Evolutionary conservation across 176 grass and related monocot species (phyloP).

Genomic region (Microstegium vimineum): DNA sequence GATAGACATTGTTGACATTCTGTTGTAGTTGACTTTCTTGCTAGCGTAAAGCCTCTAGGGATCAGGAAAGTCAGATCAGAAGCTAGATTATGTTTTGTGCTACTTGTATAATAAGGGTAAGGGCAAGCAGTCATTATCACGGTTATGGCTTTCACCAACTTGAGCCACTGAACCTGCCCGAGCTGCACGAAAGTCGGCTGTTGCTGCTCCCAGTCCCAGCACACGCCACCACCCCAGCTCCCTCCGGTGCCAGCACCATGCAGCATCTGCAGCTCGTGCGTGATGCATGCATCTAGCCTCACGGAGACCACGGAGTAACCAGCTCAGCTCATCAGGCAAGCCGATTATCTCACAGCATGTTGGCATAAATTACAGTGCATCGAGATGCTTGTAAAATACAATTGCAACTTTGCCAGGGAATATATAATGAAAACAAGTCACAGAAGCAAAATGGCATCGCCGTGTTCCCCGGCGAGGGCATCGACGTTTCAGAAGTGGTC

Average conservation of each 20-base stretch:
- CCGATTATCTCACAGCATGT: too few relatives aligned
- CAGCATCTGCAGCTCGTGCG: not conserved
- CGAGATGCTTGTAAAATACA: not conserved
- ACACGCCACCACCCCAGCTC: not conserved
- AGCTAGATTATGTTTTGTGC: not conserved
- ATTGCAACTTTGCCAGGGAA: not conserved
- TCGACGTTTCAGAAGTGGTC: not conserved
- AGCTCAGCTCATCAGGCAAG: too few relatives aligned
- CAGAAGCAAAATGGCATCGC: not conserved
- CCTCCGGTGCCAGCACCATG: not conserved
- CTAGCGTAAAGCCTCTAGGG: not conserved
- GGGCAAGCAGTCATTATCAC: not conserved
- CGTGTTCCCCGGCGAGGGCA: not conserved
- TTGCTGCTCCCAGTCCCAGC: not conserved
- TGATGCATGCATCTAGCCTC: constrained; percentile 4
- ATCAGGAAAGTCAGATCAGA: not conserved
- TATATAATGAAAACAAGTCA: not conserved
- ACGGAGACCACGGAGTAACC: too few relatives aligned
- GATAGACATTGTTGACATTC: not conserved
- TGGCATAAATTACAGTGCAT: not conserved
- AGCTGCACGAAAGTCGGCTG: not conserved
- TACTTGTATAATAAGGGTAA: not conserved
- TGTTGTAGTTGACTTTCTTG: not conserved
- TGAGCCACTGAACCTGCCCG: not conserved
- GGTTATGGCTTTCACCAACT: not conserved